These are phyloP conservation scores for Phytophthora fragariaefolia DNA, from an alignment of 352 stramenopile species.

Conservation along the genomic window DNA sequence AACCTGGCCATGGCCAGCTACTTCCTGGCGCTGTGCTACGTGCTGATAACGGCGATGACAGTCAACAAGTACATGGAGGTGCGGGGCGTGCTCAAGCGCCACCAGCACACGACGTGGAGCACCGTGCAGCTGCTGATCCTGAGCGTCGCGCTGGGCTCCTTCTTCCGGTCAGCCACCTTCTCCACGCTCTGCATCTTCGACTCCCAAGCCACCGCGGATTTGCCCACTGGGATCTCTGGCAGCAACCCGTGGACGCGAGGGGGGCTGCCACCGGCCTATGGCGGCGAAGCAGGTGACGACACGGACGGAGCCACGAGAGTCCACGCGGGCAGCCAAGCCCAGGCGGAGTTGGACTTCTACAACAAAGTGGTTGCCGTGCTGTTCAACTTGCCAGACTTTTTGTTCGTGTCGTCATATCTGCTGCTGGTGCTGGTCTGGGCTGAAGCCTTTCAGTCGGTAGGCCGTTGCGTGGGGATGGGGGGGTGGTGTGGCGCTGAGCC, in stretches of 20 bases:
- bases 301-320: constrained; percentile 20
- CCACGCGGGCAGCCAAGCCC: constrained; percentile 30
- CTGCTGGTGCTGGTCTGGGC: constrained; percentile 92
- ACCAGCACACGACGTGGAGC: constrained; percentile 77
- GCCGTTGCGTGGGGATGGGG: constrained; percentile 1
- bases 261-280: constrained; percentile 11
- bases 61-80: constrained; percentile 80
- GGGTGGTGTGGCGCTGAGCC: not conserved
- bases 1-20: constrained; percentile 90
- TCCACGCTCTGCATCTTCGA: constrained; percentile 90
- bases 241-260: constrained; percentile 30
- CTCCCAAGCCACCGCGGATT: constrained; percentile 67
- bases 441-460: constrained; percentile 89
- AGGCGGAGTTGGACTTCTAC: constrained; percentile 87
- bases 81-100: constrained; percentile 68
- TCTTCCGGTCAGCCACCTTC: constrained; percentile 88
- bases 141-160: constrained; percentile 82
- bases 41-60: constrained; percentile 80
- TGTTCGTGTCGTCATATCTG: constrained; percentile 92
- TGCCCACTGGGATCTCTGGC: constrained; percentile 37
- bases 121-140: constrained; percentile 86
- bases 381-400: constrained; percentile 94
- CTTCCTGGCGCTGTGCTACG: constrained; percentile 90
- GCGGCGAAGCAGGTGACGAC: constrained; percentile 23
- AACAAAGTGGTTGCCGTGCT: constrained; percentile 92